Evolutionary conservation across 1,139 yeast genomes (phyloP).

Genomic region (Petasospora fabianii): DNA sequence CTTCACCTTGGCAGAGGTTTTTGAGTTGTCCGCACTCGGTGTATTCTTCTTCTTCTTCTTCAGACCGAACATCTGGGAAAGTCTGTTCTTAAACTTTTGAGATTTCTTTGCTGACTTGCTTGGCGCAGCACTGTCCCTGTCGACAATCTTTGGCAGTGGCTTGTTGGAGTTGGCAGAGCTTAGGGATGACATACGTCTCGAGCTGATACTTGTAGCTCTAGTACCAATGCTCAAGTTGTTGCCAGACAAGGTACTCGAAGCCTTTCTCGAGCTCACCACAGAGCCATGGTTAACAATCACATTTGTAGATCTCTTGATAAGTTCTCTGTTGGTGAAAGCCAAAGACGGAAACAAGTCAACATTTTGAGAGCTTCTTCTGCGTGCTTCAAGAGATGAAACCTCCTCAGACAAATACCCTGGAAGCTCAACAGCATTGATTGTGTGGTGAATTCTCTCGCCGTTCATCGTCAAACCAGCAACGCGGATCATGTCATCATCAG

Average conservation of each 20-base stretch:
- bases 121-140: not conserved
- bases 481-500: slow-evolving; percentile 26
- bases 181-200: slow-evolving; percentile 16
- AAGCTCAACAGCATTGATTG: slow-evolving; percentile 24
- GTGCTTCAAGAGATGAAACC: slow-evolving; percentile 21
- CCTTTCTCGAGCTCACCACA: slow-evolving; percentile 3
- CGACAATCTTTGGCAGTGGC: slow-evolving; percentile 19
- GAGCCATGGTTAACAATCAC: not conserved
- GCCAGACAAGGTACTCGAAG: slow-evolving; percentile 8
- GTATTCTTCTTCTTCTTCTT: slow-evolving; percentile 10
- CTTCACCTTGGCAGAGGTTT: no score
- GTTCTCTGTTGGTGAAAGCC: slow-evolving; percentile 12
- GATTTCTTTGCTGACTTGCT: slow-evolving; percentile 2
- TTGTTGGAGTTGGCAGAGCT: slow-evolving; percentile 19
- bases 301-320: slow-evolving; percentile 1
- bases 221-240: slow-evolving; percentile 4
- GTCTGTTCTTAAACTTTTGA: slow-evolving; percentile 15
- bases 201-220: slow-evolving; percentile 10
- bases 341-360: slow-evolving; percentile 7
- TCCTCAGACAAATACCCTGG: slow-evolving; percentile 27
- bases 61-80: slow-evolving; percentile 18
- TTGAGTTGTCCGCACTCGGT: no score
- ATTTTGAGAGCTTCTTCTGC: slow-evolving; percentile 15
- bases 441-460: slow-evolving; percentile 21
- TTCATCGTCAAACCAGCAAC: slow-evolving; percentile 20